These are phyloP conservation scores for Noccaea caerulescens DNA, from an alignment of 345 rosid genomes.

Conservation along the genomic window DNA sequence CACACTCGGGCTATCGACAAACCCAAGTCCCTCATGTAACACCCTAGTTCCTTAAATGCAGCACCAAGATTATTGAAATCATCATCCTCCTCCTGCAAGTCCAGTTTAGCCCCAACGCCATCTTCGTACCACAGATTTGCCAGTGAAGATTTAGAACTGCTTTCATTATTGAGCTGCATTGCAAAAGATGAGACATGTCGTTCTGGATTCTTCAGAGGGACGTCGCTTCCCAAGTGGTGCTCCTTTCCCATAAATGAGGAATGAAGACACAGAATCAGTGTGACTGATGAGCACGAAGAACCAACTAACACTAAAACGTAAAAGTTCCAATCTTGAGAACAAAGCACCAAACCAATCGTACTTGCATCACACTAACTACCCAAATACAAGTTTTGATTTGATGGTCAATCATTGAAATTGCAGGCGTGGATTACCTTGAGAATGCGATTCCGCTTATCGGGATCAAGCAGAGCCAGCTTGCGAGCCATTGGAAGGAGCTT, in stretches of 20 bases:
- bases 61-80: conserved; percentile 60
- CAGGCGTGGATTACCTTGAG: conserved; percentile 56
- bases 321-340: conserved; percentile 17
- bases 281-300: not conserved
- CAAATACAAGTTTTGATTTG: not conserved
- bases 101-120: conserved; percentile 27
- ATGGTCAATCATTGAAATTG: not conserved
- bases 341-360: not conserved
- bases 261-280: conserved; percentile 11
- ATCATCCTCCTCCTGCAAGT: conserved; percentile 36
- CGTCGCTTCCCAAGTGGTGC: conserved; percentile 82
- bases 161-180: conserved; percentile 60
- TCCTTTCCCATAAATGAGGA: conserved; percentile 48
- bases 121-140: not conserved
- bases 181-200: conserved; percentile 84
- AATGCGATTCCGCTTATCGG: conserved; percentile 55
- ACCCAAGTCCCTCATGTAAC: conserved; percentile 79
- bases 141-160: conserved; percentile 43
- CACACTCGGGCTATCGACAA: conserved; percentile 69
- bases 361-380: no score
- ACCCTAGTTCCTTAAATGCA: conserved; percentile 66
- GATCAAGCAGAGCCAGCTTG: conserved; percentile 67
- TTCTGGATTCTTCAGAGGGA: conserved; percentile 74
- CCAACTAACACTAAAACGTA: not conserved
- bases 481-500: conserved; percentile 70